Percentiles rank a stretch among this genome's conserved stretches.
phyloP scores from a whole-genome alignment of 306 rosid genomes.

The Purshia tridentata region DNA sequence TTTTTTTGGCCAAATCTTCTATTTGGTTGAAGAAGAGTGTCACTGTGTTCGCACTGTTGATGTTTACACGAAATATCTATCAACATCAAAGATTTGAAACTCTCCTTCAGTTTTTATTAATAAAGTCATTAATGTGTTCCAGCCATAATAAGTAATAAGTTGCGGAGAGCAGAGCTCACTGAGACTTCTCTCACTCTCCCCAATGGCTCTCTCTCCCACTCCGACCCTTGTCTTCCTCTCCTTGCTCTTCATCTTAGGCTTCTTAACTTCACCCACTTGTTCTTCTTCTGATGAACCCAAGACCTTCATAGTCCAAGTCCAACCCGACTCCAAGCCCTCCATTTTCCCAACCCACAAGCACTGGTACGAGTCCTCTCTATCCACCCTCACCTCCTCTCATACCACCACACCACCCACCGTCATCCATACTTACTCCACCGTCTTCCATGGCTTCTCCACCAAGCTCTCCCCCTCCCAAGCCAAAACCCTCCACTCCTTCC shows the following conservation, averaged over 20 bases:
- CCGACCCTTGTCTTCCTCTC: neutral
- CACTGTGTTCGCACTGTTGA: no score
- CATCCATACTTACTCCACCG: conserved; percentile 66
- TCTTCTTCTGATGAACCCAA: conserved; percentile 10
- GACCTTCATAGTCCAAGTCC: conserved; percentile 77
- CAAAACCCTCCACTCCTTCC: conserved; percentile 36
- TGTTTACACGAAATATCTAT: no score
- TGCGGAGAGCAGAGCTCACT: neutral
- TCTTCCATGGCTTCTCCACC: conserved; percentile 79
- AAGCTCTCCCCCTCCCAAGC: conserved; percentile 59
- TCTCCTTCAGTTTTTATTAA: neutral
- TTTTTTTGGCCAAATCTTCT: no score
- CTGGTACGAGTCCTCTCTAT: conserved; percentile 77
- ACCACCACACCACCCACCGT: conserved; percentile 3
- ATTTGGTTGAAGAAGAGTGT: no score
- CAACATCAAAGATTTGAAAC: no score
- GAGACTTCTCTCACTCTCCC: neutral
- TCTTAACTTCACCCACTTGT: neutral
- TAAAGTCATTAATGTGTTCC: neutral
- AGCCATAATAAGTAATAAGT: conserved; percentile 2
- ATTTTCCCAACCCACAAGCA: conserved; percentile 67
- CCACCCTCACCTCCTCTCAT: conserved; percentile 34
- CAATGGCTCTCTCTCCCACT: conserved; percentile 36
- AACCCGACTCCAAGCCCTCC: conserved; percentile 63
- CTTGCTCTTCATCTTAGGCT: conserved; percentile 8